A percentile compares a stretch with the other conserved stretches of the same genome.
Conservation (phyloP, 169 alveolate species). For the Cyclospora cayetanensis region DNA sequence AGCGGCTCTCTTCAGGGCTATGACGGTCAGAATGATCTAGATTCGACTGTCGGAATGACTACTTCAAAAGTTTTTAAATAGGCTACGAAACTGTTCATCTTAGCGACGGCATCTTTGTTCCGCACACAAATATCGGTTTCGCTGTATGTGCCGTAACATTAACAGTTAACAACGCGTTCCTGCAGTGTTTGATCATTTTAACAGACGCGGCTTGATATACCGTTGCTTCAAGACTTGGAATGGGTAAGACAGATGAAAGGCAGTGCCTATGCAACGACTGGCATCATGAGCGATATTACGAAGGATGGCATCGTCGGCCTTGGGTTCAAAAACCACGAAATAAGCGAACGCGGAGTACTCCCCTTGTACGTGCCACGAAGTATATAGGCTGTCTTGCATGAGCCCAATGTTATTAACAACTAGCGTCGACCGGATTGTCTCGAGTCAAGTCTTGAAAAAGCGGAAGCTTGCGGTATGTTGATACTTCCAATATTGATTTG, state of each 20-base stretch:
- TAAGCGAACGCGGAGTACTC: slow-evolving; percentile 59
- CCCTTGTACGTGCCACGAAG: slow-evolving; percentile 61
- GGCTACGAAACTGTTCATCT: slow-evolving; percentile 69
- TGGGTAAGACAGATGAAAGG: slow-evolving; percentile 50
- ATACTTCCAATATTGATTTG: neutral
- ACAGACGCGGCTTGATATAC: slow-evolving; percentile 72
- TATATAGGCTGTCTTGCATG: neutral
- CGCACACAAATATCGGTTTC: slow-evolving; percentile 72
- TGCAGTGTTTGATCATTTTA: neutral
- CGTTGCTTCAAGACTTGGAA: slow-evolving; percentile 69
- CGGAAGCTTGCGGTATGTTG: slow-evolving; percentile 62
- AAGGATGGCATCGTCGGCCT: slow-evolving; percentile 77
- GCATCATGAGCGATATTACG: neutral
- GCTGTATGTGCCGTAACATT: slow-evolving; percentile 16
- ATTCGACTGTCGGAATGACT: neutral
- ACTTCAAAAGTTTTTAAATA: neutral
- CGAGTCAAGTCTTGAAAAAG: slow-evolving; percentile 47
- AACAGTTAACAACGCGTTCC: neutral
- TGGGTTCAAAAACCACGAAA: slow-evolving; percentile 74
- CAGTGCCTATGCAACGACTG: neutral
- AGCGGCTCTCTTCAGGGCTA: slow-evolving; percentile 74
- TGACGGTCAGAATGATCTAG: slow-evolving; percentile 49
- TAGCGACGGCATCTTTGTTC: slow-evolving; percentile 71
- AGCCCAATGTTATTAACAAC: neutral
- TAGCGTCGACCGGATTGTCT: slow-evolving; percentile 55